phyloP scores from a whole-genome alignment of 257 asterid genomes.

The Solanum dulcamara region DNA sequence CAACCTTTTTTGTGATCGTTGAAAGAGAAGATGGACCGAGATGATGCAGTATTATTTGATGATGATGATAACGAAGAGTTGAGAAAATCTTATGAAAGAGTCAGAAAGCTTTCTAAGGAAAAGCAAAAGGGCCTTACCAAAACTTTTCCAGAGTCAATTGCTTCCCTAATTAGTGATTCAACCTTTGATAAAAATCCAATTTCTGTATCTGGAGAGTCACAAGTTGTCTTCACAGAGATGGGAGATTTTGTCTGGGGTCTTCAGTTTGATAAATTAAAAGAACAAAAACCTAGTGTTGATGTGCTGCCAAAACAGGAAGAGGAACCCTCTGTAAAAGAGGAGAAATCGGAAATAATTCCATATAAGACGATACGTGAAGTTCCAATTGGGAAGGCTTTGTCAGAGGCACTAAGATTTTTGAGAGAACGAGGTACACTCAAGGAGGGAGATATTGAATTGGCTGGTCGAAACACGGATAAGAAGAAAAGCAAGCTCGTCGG shows the following conservation, averaged over 20 bases:
- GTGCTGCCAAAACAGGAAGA: slow-evolving; percentile 28
- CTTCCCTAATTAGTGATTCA: slow-evolving; percentile 27
- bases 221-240: slow-evolving; percentile 83
- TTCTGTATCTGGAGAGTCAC: slow-evolving; percentile 36
- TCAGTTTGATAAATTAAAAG: slow-evolving; percentile 74
- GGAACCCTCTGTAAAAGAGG: slow-evolving; percentile 26
- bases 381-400: slow-evolving; percentile 81
- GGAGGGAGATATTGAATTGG: slow-evolving; percentile 73
- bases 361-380: slow-evolving; percentile 74
- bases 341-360: slow-evolving; percentile 34
- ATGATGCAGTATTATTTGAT: slow-evolving; percentile 38
- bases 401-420: slow-evolving; percentile 56
- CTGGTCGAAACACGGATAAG: slow-evolving; percentile 96
- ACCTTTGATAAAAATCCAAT: slow-evolving; percentile 24
- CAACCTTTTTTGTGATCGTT: neutral
- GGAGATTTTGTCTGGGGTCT: slow-evolving; percentile 92
- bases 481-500: slow-evolving; percentile 84
- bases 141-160: slow-evolving; percentile 32
- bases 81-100: slow-evolving; percentile 61
- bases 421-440: slow-evolving; percentile 74
- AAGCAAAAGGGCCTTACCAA: slow-evolving; percentile 33
- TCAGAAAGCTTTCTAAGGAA: slow-evolving; percentile 59
- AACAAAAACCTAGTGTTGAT: slow-evolving; percentile 43
- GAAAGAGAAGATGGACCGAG: slow-evolving; percentile 70
- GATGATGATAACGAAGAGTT: slow-evolving; percentile 74